Evolutionary conservation across 352 stramenopile species (phyloP), one percentile per base, ranked within the genome.

Genomic region (Phytophthora megakarya): DNA sequence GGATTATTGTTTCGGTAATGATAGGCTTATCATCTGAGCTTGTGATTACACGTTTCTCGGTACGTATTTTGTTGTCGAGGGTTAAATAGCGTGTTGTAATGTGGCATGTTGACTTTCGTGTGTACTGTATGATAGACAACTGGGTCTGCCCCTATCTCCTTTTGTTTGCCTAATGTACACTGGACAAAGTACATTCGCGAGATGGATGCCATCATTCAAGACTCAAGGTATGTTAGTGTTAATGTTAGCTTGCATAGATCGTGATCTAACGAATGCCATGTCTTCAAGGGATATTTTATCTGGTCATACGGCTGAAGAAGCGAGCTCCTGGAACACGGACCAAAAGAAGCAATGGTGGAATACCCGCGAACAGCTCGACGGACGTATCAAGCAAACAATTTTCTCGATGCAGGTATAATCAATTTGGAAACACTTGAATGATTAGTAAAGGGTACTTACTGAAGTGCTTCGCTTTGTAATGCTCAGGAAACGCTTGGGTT

Each of bases 331-430:
- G 85, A 73, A 58, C 18, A 55, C 72, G 2, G 64, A 85, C 10
- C 75, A 84, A 39, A 94, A 93, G 59, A 90, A 86, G n/a, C 47
- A 76, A 22, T 95, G 87, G 87, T 95, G 87, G 87, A 72, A 63
- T 54, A 86, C 62, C 32, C 79, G 87, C 48, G 84, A 86, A 11
- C 38, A 78, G 16, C 60, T 94, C 1, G 72, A 95, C 54, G 65
- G 67, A 28, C 70, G 70, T 16, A 72, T 95, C 18, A 55, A 66
- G 25, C 40, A 67, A 22, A 45, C 70, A 18, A 52, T 93, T 12
- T 7, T 48, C 4, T 76, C 65, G 15, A 75, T 92, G 51, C 72
- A 93, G 84, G 86, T 93, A 65, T 23, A 45, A 42, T 21, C 15
- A 26, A 47, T 23, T 37, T 30, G 1, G 25, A 33, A 43, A 33